These are phyloP conservation scores for Phytophthora pluvialis DNA, from an alignment of 352 stramenopile genomes.

Conservation along the genomic window DNA sequence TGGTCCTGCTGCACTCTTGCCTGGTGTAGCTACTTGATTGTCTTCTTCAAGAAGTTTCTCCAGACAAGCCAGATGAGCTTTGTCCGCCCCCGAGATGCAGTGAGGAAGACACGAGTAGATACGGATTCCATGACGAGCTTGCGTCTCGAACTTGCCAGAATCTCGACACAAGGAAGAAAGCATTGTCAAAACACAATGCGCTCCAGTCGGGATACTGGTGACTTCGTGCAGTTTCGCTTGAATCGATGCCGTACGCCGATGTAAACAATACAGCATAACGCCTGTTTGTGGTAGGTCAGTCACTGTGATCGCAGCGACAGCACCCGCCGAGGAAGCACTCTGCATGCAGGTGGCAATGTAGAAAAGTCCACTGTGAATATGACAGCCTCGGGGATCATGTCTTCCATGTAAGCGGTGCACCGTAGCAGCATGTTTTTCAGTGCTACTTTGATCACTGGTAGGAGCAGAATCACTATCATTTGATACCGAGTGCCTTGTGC, in stretches of 20 bases:
- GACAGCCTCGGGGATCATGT: conserved; percentile 16
- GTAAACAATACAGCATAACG: conserved; percentile 2
- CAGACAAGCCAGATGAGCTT: neutral
- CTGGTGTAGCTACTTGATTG: neutral
- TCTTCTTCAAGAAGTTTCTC: neutral
- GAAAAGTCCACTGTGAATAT: conserved; percentile 29
- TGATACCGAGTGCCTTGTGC: conserved; percentile 1
- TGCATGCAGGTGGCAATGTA: conserved; percentile 27
- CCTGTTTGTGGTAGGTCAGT: conserved; percentile 5
- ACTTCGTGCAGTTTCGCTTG: neutral
- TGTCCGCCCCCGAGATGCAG: neutral
- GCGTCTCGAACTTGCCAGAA: neutral
- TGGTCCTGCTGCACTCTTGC: neutral
- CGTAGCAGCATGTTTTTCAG: conserved; percentile 24
- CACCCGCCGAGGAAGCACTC: conserved; percentile 4
- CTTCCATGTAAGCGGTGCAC: conserved; percentile 15
- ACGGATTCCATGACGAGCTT: neutral
- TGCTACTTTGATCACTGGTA: conserved; percentile 32
- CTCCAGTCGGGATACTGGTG: neutral
- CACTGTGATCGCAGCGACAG: neutral
- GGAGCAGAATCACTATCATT: conserved; percentile 4
- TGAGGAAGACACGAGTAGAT: neutral
- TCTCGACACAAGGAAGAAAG: neutral
- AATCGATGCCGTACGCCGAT: conserved; percentile 4
- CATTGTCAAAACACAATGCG: neutral